Evolutionary conservation across 306 rosid species (phyloP).

Genomic region (Begonia loranthoides): DNA sequence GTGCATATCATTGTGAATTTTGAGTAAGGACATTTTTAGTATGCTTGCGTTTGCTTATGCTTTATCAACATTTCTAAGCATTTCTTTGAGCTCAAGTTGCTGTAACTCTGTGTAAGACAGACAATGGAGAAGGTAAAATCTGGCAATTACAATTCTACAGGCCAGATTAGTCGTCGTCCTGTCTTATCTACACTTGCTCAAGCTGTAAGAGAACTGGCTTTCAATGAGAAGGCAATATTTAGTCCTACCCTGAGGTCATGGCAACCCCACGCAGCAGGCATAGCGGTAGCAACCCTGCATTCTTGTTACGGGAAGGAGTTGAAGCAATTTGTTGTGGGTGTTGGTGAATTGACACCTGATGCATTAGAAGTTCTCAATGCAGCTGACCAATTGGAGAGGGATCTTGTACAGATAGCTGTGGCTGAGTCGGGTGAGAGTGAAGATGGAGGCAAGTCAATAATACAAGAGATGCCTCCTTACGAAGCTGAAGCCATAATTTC

Average conservation of each 20-base stretch:
- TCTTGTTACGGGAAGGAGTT: conserved; percentile 72
- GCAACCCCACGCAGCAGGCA: conserved; percentile 85
- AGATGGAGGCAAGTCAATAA: conserved; percentile 90
- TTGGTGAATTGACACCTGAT: conserved; percentile 68
- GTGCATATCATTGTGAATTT: too few species aligned
- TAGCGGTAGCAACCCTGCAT: conserved; percentile 79
- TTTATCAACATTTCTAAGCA: background rate
- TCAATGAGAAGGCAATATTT: conserved; percentile 57
- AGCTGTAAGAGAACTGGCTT: conserved; percentile 52
- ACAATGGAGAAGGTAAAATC: conserved; percentile 46
- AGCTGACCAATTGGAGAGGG: conserved; percentile 89
- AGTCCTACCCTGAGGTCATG: conserved; percentile 78
- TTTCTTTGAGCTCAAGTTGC: conserved; percentile 12
- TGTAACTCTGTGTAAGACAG: conserved; percentile 39
- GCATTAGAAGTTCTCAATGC: conserved; percentile 67
- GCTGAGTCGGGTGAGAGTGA: conserved; percentile 86
- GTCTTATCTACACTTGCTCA: conserved; percentile 55
- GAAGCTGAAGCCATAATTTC: conserved; percentile 75
- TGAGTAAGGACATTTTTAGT: too few species aligned
- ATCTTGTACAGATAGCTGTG: conserved; percentile 92
- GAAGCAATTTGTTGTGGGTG: conserved; percentile 46
- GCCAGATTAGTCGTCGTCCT: conserved; percentile 39
- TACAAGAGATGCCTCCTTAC: conserved; percentile 90
- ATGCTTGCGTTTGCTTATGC: background rate
- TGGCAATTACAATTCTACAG: conserved; percentile 36